Evolutionary conservation across 2,329 filamentous ascomycete genomes (phyloP).

Genomic region (Aspergillus tanneri): DNA sequence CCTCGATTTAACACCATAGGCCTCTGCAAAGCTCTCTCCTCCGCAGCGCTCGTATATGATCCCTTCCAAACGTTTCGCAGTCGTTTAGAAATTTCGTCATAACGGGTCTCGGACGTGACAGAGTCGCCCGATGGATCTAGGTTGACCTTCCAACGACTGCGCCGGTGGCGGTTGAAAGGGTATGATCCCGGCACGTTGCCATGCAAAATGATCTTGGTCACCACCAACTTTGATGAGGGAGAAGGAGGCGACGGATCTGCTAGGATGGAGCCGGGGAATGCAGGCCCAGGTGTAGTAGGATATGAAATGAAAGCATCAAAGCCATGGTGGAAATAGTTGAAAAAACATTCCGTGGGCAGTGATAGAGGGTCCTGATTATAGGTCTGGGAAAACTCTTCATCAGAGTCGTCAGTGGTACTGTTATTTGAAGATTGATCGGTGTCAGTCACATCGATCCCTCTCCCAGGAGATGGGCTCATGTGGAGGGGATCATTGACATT

Average conservation of each 20-base stretch:
- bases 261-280: constrained; percentile 55
- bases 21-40: constrained; percentile 55
- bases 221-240: constrained; percentile 66
- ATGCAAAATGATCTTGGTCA: constrained; percentile 89
- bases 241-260: constrained; percentile 31
- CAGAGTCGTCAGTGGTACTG: constrained; percentile 67
- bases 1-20: constrained; percentile 86
- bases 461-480: constrained; percentile 36
- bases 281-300: constrained; percentile 63
- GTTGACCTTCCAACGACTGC: constrained; percentile 80
- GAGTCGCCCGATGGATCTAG: constrained; percentile 43
- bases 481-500: constrained; percentile 33
- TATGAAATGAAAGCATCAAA: constrained; percentile 91
- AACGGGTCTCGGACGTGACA: constrained; percentile 74
- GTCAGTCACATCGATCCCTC: constrained; percentile 54
- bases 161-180: constrained; percentile 90
- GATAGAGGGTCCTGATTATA: constrained; percentile 61
- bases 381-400: constrained; percentile 55
- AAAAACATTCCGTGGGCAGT: constrained; percentile 67
- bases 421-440: constrained; percentile 74
- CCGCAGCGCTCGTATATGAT: constrained; percentile 57
- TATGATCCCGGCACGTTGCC: constrained; percentile 95
- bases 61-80: constrained; percentile 70
- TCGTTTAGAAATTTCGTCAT: constrained; percentile 67
- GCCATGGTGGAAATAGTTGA: constrained; percentile 95